Evolutionary conservation across 495 filamentous ascomycete genomes (phyloP), one percentile per base, ranked within the genome.

Genomic region (Aspergillus affinis): DNA sequence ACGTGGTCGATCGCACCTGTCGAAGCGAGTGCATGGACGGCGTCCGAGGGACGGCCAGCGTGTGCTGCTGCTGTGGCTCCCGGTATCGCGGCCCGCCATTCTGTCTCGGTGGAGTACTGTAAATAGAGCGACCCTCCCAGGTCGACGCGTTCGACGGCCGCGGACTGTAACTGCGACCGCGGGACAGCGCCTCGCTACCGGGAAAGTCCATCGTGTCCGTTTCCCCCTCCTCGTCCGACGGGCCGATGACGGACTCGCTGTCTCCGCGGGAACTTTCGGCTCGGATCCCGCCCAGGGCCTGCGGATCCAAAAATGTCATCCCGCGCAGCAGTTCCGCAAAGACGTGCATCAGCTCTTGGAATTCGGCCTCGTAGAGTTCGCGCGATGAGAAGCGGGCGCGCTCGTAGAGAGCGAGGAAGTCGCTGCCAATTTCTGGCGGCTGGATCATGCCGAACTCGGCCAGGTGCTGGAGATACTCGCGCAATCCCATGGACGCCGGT

Each of bases 381-480:
- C 75, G 69, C 0, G 81, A 75, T 0, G 88, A 91, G 72, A 96
- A 98, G 27, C 94, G 83, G 0, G 93, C 91, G 36, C 80, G 75
- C 76, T 98, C 94, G 72, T 97, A 98, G 9, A 82, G 72, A 1
- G 75, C 68, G 18, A 98, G 71, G 65, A 98, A 98, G 1, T 83
- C 74, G 0, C 74, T 73, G 0, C 80, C 83, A 0, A 85, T 69
- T 23, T 78, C 78, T 2, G 84, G 78, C 1, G 82, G 79, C 9
- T 79, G 74, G 49, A 97, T 78, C 26, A 92, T 81, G 2, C 81
- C 83, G 41, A 96, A 69, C 1, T 75, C 74, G 6, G 84, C 82
- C n/a, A 98, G 84, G 53, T 88, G 85, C 1, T 71, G 70, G 3
- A 97, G 74, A 65, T 97, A 98, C 62, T 90, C 88, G 10, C 92